These are phyloP conservation scores for Stentor coeruleus DNA, from an alignment of 73 alveolate species.

Conservation along the genomic window DNA sequence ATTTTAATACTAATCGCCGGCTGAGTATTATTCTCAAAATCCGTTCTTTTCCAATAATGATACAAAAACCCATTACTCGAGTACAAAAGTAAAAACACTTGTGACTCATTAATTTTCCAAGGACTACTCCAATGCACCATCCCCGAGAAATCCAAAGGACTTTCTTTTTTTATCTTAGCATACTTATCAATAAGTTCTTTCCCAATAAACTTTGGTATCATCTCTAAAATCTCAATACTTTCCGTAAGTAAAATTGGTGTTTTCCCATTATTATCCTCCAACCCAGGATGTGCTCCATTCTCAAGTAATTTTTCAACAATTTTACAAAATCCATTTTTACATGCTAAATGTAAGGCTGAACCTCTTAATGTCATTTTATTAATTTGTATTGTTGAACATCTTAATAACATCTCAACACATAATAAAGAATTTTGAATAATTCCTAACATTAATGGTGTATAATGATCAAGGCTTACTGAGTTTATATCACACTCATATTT, in stretches of 20 bases:
- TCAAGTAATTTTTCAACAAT: neutral
- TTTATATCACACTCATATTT: neutral
- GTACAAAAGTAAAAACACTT: neutral
- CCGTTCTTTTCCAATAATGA: neutral
- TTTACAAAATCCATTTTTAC: neutral
- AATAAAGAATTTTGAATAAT: neutral
- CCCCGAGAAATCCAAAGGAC: neutral
- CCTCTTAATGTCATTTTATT: conserved; percentile 4
- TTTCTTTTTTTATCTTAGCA: neutral
- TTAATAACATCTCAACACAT: neutral
- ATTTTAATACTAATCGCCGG: neutral
- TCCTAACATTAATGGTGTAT: neutral
- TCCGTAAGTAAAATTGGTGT: neutral
- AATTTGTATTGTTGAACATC: neutral
- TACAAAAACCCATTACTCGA: neutral
- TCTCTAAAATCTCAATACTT: neutral
- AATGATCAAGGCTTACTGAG: neutral
- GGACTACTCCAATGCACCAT: neutral
- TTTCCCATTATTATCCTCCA: neutral
- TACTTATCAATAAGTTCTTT: conserved; percentile 5
- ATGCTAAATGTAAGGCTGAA: conserved; percentile 1
- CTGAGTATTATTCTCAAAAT: neutral
- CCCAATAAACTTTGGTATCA: neutral
- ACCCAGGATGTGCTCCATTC: neutral
- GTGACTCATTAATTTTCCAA: conserved; percentile 3